phyloP scores from a whole-genome alignment of 176 grass and related monocot species.

The Oryza meridionalis region DNA sequence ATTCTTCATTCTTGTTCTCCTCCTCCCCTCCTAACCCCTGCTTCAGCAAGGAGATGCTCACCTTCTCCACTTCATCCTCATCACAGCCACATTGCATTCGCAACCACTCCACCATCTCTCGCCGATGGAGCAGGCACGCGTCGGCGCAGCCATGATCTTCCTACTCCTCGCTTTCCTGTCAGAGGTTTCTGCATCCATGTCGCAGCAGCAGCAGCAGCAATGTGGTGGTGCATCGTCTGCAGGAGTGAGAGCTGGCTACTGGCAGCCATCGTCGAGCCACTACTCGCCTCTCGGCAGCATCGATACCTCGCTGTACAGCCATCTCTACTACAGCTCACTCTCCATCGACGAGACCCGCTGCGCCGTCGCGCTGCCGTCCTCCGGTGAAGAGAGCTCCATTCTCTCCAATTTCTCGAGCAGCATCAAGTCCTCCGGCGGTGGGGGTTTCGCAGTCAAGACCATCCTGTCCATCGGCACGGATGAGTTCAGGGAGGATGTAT shows the following conservation, averaged over 20 bases:
- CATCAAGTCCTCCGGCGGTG: slow-evolving; percentile 43
- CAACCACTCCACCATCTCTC: not conserved
- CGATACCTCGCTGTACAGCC: slow-evolving; percentile 63
- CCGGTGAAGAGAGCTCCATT: slow-evolving; percentile 11
- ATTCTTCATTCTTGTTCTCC: slow-evolving; percentile 21
- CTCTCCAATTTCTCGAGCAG: slow-evolving; percentile 51
- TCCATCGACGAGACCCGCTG: slow-evolving; percentile 50
- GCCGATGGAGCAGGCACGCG: slow-evolving; percentile 28
- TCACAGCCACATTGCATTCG: slow-evolving; percentile 3
- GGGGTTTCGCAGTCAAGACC: slow-evolving; percentile 55
- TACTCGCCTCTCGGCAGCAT: slow-evolving; percentile 63
- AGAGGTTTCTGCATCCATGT: not conserved
- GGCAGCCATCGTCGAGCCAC: slow-evolving; percentile 48
- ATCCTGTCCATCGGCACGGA: slow-evolving; percentile 53
- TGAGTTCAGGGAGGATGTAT: slow-evolving; percentile 16
- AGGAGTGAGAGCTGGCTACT: slow-evolving; percentile 66
- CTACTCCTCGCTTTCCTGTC: slow-evolving; percentile 4
- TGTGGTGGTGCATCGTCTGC: slow-evolving; percentile 5
- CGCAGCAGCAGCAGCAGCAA: not conserved
- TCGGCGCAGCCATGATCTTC: slow-evolving; percentile 29
- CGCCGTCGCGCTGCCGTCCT: slow-evolving; percentile 8
- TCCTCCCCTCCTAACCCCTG: too few species aligned
- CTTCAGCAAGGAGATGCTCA: slow-evolving; percentile 36
- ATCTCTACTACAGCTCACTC: slow-evolving; percentile 76
- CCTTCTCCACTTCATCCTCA: slow-evolving; percentile 39